Percentiles rank a stretch among this genome's conserved stretches.
Evolutionary conservation across 768 basidiomycete genomes (phyloP).

Genomic region (Hericium coralloides): DNA sequence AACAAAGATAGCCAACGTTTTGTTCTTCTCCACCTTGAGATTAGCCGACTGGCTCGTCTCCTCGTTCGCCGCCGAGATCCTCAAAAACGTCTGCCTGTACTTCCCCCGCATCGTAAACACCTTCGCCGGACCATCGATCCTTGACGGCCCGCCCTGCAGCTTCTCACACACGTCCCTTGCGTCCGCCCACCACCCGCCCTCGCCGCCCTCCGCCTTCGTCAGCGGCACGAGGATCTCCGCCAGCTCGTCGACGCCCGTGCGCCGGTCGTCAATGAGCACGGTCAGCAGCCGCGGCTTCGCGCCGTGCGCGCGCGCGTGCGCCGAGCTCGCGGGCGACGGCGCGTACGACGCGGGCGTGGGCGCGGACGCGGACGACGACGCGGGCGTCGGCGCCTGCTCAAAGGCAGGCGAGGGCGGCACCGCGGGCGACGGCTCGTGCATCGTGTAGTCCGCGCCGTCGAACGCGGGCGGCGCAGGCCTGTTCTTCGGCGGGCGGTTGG

Average conservation of each 20-base stretch:
- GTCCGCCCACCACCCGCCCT: constrained; percentile 64
- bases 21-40: constrained; percentile 42
- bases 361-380: background rate
- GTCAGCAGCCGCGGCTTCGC: constrained; percentile 45
- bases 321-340: background rate
- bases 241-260: constrained; percentile 46
- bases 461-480: too few relatives aligned
- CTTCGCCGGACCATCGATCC: constrained; percentile 36
- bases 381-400: background rate
- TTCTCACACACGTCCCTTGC: constrained; percentile 44
- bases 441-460: too few relatives aligned
- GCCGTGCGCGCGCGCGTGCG: background rate
- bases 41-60: constrained; percentile 48
- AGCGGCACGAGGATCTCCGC: constrained; percentile 61
- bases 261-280: constrained; percentile 54
- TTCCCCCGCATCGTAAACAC: constrained; percentile 58
- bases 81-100: constrained; percentile 62
- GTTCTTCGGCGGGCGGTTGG: background rate
- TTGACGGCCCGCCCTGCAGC: background rate
- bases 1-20: constrained; percentile 49
- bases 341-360: background rate
- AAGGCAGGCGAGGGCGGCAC: background rate
- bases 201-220: constrained; percentile 33
- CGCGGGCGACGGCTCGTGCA: background rate
- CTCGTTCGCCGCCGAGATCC: constrained; percentile 45